Conservation (phyloP, 495 filamentous ascomycete species). For the Lasiosphaeria miniovina region DNA sequence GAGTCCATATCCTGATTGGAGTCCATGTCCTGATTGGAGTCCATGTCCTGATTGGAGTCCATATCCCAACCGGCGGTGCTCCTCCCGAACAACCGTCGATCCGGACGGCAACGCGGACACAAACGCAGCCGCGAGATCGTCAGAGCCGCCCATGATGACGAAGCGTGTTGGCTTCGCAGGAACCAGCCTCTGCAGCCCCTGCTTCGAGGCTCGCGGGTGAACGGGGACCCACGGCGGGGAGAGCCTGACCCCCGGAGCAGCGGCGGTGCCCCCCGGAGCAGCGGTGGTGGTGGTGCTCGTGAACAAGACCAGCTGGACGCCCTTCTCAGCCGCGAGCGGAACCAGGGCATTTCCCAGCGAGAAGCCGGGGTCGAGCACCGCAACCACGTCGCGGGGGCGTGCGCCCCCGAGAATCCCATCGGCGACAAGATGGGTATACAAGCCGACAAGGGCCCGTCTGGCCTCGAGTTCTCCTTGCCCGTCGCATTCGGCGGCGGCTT, state of each 20-base stretch:
- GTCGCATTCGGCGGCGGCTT: not conserved
- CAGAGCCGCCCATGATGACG: constrained; percentile 1
- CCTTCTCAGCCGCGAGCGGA: constrained; percentile 3
- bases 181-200: not conserved
- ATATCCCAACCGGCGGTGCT: too few relatives aligned
- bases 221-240: constrained; percentile 1
- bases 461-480: not conserved
- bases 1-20: too few relatives aligned
- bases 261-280: not conserved
- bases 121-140: not conserved
- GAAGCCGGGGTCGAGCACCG: constrained; percentile 8
- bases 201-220: constrained; percentile 4
- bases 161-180: constrained; percentile 4
- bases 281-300: constrained; percentile 2
- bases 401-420: constrained; percentile 1
- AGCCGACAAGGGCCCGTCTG: not conserved
- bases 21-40: too few relatives aligned
- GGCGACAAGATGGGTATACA: not conserved
- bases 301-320: constrained; percentile 6
- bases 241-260: not conserved
- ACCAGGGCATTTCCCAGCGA: constrained; percentile 1
- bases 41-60: too few relatives aligned
- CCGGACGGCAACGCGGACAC: not conserved
- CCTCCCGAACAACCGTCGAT: not conserved
- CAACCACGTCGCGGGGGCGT: not conserved